Percentiles rank a stretch among this genome's conserved stretches.
These are phyloP conservation scores for Trichosanthes cucumerina DNA, from an alignment of 306 rosid genomes.

Conservation along the genomic window DNA sequence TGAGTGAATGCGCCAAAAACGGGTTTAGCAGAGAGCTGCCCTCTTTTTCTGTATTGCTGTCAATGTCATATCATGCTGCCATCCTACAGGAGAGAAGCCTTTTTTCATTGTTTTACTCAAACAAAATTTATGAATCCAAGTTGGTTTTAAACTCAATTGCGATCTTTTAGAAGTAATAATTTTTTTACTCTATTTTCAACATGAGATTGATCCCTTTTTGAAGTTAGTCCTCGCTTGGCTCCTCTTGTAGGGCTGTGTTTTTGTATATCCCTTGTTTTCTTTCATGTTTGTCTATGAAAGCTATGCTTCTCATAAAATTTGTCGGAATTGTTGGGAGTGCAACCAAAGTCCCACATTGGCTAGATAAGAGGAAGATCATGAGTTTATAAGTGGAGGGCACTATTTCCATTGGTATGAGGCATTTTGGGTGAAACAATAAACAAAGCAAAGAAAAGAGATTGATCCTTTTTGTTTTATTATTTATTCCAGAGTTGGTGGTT, in stretches of 20 bases:
- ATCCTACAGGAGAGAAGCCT: background rate
- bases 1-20: background rate
- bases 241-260: background rate
- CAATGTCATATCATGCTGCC: background rate
- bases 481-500: background rate
- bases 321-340: too few species aligned
- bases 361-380: too few species aligned
- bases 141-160: background rate
- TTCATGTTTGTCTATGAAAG: background rate
- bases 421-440: too few species aligned
- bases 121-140: background rate
- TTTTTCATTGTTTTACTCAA: background rate
- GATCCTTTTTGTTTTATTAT: background rate
- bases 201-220: background rate
- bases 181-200: background rate
- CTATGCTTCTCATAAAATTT: background rate
- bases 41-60: background rate
- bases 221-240: background rate
- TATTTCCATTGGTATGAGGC: too few species aligned
- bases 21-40: background rate
- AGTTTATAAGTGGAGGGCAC: too few species aligned
- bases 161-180: background rate
- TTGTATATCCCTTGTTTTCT: background rate
- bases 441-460: background rate
- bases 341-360: too few species aligned